Evolutionary conservation across 75 land plant genomes (phyloP).

Genomic region (Cupressus sempervirens): DNA sequence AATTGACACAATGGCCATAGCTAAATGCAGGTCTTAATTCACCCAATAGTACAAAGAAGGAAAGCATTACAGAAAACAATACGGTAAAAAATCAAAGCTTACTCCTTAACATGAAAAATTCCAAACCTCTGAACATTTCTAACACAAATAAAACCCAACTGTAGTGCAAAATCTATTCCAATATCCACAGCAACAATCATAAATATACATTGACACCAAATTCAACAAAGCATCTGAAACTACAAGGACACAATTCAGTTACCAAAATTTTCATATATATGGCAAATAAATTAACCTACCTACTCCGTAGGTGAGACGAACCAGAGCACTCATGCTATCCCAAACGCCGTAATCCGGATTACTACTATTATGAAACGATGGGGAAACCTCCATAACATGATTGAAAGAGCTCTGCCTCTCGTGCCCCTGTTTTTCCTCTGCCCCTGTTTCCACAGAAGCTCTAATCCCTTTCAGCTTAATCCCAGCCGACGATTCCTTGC

Average conservation of each 20-base stretch:
- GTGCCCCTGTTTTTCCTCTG: not conserved
- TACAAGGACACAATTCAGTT: not conserved
- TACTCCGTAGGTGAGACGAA: constrained; percentile 58
- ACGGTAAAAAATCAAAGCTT: not conserved
- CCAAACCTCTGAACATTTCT: no score
- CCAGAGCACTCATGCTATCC: constrained; percentile 59
- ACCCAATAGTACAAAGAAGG: no score
- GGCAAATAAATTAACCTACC: constrained; percentile 18
- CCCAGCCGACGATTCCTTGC: not conserved
- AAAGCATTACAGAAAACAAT: no score
- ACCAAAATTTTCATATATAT: not conserved
- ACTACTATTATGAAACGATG: not conserved
- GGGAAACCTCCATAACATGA: not conserved
- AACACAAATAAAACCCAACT: not conserved
- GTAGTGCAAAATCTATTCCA: not conserved
- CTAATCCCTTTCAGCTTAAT: not conserved
- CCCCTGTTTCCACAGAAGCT: not conserved
- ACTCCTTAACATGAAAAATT: not conserved
- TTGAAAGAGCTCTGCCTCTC: not conserved
- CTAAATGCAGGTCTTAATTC: no score
- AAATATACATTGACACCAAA: not conserved
- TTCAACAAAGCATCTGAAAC: not conserved
- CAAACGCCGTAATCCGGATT: not conserved
- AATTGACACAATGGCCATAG: no score
- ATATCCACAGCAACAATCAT: not conserved